A percentile compares a stretch with the other conserved stretches of the same genome.
phyloP scores from a whole-genome alignment of 768 basidiomycete species.

The Trametes cinnabarina region DNA sequence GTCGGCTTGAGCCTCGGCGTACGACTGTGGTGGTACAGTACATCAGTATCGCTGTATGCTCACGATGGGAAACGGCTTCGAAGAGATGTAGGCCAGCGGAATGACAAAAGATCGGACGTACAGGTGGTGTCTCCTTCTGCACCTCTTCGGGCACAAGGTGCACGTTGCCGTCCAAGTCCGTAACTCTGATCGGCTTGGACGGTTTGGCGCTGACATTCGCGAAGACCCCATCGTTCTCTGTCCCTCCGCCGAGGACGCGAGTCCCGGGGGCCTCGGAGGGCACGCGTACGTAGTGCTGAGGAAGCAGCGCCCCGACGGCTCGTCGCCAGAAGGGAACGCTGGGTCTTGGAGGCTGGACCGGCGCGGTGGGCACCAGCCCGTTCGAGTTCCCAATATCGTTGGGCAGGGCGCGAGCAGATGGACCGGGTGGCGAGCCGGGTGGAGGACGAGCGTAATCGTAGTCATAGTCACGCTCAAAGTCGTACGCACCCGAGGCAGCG shows the following conservation, averaged over 20 bases:
- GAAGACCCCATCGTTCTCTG: constrained; percentile 92
- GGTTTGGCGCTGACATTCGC: constrained; percentile 94
- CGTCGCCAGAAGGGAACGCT: constrained; percentile 56
- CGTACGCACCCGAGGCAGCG: constrained; percentile 51
- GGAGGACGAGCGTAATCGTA: constrained; percentile 61
- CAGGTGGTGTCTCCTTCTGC: constrained; percentile 83
- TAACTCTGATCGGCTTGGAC: constrained; percentile 40
- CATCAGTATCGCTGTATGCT: too few relatives aligned
- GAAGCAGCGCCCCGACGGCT: constrained; percentile 59
- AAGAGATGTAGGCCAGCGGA: background rate
- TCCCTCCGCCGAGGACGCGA: constrained; percentile 56
- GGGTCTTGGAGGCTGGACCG: constrained; percentile 36
- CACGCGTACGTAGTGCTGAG: constrained; percentile 59
- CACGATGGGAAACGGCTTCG: too few relatives aligned
- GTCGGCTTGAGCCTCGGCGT: constrained; percentile 83
- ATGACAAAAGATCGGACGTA: constrained; percentile 42
- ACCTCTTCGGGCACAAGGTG: constrained; percentile 75
- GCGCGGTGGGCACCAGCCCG: constrained; percentile 54
- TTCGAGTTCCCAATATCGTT: constrained; percentile 76
- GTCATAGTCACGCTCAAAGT: constrained; percentile 69
- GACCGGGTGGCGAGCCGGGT: constrained; percentile 73
- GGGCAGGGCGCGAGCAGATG: constrained; percentile 54
- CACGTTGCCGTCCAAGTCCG: constrained; percentile 52
- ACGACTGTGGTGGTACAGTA: constrained; percentile 54
- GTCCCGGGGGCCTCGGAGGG: constrained; percentile 37